Conservation (phyloP, 129 eudicot species). For the Flaveria brownii region DNA sequence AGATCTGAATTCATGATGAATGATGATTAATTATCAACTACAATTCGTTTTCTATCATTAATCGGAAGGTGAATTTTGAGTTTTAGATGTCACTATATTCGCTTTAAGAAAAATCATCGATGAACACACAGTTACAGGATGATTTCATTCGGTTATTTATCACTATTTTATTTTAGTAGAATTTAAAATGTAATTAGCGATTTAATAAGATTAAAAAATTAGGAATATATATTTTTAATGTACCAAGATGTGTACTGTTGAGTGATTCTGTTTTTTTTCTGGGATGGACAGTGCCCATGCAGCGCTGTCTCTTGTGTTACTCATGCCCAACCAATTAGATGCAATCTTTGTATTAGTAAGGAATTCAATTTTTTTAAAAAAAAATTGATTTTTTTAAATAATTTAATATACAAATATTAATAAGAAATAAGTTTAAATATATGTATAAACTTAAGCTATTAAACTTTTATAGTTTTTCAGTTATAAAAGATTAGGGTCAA, state of each 20-base stretch:
- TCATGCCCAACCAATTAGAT: constrained; percentile 8
- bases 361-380: background rate
- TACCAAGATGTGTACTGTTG: constrained; percentile 3
- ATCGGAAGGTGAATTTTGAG: background rate
- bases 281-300: constrained; percentile 34
- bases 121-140: background rate
- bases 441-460: too few species aligned
- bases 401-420: background rate
- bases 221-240: background rate
- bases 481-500: too few species aligned
- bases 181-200: background rate
- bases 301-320: constrained; percentile 31
- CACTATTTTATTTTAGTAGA: background rate
- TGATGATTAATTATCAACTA: background rate
- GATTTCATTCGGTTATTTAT: background rate
- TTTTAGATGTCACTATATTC: background rate
- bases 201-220: background rate
- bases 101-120: background rate
- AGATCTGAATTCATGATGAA: background rate
- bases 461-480: too few species aligned
- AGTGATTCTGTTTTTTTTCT: constrained; percentile 32
- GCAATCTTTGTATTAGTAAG: background rate
- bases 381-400: background rate
- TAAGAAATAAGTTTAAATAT: background rate
- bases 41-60: background rate